phyloP scores from a whole-genome alignment of 164 flowering plant species.

The Nelumbo lutea region DNA sequence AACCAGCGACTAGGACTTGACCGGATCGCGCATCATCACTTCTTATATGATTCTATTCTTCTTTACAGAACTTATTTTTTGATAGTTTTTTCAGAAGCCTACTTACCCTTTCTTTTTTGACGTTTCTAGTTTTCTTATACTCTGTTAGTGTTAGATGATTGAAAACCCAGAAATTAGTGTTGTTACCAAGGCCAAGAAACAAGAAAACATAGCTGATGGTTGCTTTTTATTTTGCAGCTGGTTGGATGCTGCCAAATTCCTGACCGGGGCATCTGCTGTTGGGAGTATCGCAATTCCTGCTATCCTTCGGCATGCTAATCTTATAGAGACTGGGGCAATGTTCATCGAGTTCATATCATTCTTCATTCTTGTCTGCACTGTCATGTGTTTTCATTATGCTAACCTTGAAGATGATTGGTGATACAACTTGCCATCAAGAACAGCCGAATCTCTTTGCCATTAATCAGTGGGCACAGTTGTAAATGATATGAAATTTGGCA shows the following conservation, averaged over 20 bases:
- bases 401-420: slow-evolving; percentile 94
- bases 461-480: too few relatives aligned
- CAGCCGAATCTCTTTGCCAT: background rate
- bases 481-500: too few relatives aligned
- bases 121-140: too few relatives aligned
- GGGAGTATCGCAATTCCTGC: slow-evolving; percentile 97
- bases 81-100: too few relatives aligned
- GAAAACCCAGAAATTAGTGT: too few relatives aligned
- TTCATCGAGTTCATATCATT: slow-evolving; percentile 80
- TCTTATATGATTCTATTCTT: too few relatives aligned
- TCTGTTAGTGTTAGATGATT: too few relatives aligned
- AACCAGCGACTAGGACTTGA: too few relatives aligned
- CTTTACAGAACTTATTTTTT: too few relatives aligned
- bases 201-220: background rate
- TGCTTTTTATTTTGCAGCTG: slow-evolving; percentile 20
- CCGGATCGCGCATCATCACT: too few relatives aligned
- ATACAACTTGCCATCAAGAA: slow-evolving; percentile 7
- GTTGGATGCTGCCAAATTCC: slow-evolving; percentile 77
- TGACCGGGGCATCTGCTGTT: slow-evolving; percentile 93
- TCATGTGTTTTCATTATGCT: slow-evolving; percentile 87
- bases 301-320: slow-evolving; percentile 76
- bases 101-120: background rate
- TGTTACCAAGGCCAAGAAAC: too few relatives aligned
- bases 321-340: slow-evolving; percentile 92
- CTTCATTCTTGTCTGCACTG: slow-evolving; percentile 88